Evolutionary conservation across 2,329 filamentous ascomycete species (phyloP), one percentile per base, ranked within the genome.

Genomic region (Alternaria arbusti): DNA sequence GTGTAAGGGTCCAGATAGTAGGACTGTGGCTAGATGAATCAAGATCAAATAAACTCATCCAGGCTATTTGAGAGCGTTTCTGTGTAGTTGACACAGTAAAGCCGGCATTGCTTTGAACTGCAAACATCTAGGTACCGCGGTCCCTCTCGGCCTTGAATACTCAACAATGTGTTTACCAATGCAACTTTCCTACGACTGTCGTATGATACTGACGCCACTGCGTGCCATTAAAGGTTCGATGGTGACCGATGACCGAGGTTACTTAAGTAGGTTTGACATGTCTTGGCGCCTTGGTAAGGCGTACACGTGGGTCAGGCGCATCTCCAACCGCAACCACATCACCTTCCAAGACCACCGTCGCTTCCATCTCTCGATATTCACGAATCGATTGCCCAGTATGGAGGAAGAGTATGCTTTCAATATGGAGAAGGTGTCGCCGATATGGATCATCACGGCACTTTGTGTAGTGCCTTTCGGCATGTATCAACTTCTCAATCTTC

Each of bases 371-470:
- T 25, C 20, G 12, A 32, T 11, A 20, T 20, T 6, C 50, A 3
- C 57, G 40, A 12, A 17, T 15, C 5, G 11, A 5, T 23, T 26
- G 22, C 54, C 56, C 28, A 26, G 7, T 20, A 68, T 62, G 55
- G 50, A 60, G 28, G 57, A 58, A 23, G 45, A 64, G 20, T 51
- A 56, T 17, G 56, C 26, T 3, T 73, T 70, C 57, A 61, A 73
- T 22, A 67, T 70, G 13, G 70, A 71, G 32, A 65, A 64, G 44
- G 67, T 69, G 49, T 65, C 65, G 40, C 66, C 70, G 40, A 45
- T 63, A 61, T 73, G 69, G 63, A 66, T 74, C n/a, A 22, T 71
- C 10, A 70, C 66, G 20, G 68, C 65, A 13, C 54, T 73, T 15
- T 70, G 67, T 44, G 63, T 74, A 9, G 68, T 72, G 20, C 70